Evolutionary conservation across 192 early-diverging fungal species (phyloP), one percentile per base, ranked within the genome.

Genomic region (Rhizophagus clarus): DNA sequence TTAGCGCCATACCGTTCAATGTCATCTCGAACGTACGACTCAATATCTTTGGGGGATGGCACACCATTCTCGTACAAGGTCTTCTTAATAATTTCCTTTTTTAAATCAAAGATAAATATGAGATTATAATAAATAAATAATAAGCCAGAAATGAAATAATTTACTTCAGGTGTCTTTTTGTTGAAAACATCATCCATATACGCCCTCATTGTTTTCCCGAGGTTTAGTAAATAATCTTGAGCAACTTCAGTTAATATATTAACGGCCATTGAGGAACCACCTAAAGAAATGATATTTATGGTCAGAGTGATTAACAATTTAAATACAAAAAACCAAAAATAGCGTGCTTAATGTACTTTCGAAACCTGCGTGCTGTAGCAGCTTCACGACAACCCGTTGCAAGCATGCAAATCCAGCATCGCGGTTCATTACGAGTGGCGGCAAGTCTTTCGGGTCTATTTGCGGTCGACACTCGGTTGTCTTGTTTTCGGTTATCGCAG

Each of bases 361-460:
- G 85, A 98, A 99, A 22, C 97, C 97, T 20, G 92, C 86, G 79
- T 99, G 97, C 40, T 92, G 85, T 56, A 97, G 84, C 76, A 98
- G 76, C 78, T 93, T 90, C 1, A 91, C 85, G 12, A 85, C 81
- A 9, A 88, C 88, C 14, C 93, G 91, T 69, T 88, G 84, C 76
- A 94, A 81, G 40, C 94, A 83, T 6, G 83, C 87, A 56, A 90
- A 87, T 20, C 91, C 90, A 2, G 91, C 81, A 2, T 80, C 72
- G 8, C 84, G 80, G 77, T 93, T 91, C 76, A 97, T 32, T 4
- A 84, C 75, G 32, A 92, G 76, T 0, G 89, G 87, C 1, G 88
- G 86, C 17, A 89, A 73, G 3, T 83, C 83, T 80, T 24, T 84
- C 81, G 45, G 83, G 79, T 22, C 34, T 22, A 51, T 26, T 49